Evolutionary conservation across 1,284 basidiomycete species (phyloP).

Genomic region (Heterobasidion parviporum): DNA sequence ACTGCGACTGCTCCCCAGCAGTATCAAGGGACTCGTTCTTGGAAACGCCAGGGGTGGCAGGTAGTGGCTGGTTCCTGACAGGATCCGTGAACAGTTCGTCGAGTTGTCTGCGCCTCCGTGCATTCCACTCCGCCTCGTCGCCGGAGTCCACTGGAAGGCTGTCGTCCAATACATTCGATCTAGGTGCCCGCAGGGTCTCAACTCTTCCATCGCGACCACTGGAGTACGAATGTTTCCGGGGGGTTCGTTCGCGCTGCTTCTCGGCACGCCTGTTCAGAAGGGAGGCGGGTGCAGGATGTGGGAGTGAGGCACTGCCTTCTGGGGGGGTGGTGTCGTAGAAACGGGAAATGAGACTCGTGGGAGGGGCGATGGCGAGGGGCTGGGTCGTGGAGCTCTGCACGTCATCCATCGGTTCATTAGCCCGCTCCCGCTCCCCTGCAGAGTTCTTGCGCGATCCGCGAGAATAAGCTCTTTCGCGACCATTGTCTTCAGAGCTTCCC

Average conservation of each 20-base stretch:
- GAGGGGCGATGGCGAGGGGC: neutral
- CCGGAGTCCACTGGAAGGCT: constrained; percentile 7
- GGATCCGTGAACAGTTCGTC: constrained; percentile 11
- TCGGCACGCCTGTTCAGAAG: constrained; percentile 11
- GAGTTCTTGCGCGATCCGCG: neutral
- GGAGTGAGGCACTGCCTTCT: constrained; percentile 5
- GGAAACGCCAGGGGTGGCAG: neutral
- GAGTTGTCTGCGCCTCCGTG: constrained; percentile 7
- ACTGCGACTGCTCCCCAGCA: neutral
- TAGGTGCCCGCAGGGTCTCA: neutral
- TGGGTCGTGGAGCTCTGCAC: constrained; percentile 5
- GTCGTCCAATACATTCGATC: neutral
- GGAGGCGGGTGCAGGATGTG: constrained; percentile 11
- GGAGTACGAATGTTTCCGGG: constrained; percentile 11
- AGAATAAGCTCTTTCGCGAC: constrained; percentile 1
- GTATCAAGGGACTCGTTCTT: neutral
- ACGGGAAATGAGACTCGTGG: neutral
- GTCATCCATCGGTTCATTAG: neutral
- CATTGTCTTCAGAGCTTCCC: neutral
- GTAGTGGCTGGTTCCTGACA: neutral
- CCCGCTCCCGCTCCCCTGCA: neutral
- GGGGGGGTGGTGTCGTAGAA: neutral
- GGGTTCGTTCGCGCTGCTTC: constrained; percentile 9
- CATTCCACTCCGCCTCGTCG: constrained; percentile 10
- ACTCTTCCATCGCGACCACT: constrained; percentile 1